Base-by-base conservation (phyloP, 371 early-diverging fungal genomes). In the Catenaria anguillulae region DNA sequence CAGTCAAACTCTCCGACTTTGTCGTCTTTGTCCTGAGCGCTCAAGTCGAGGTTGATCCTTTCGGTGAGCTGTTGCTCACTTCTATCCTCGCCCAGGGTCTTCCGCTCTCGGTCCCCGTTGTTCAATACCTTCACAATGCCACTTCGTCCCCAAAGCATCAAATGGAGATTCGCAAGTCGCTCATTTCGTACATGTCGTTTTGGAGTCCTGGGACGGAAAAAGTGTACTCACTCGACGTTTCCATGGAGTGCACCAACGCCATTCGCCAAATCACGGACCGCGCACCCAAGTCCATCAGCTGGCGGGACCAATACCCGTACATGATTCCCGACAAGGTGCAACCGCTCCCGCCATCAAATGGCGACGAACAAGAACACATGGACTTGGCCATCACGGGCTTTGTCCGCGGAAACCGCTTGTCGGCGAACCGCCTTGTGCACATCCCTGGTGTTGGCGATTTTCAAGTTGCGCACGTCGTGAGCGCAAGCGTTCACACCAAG, bases 291-390 rank as follows among this genome's bases (percentile, higher is more conserved):
- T 73, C 77, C 29, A 69, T 91, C 64, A 73, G 71, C 21, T 95
- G 96, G 95, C 82, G 97, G 61, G 92, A 93, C 63, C 73, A 77
- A 26, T 87, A 88, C 66, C 84, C 92, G 21, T 94, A 94, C 70
- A 68, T 97, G 71, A 63, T 94, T 40, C 87, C 85, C 10, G 92
- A 94, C 21, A 60, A 71, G 15, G 80, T 86, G 3, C 78, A 77
- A 33, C 10, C 29, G 29, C 35, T 15, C 24, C 89, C 84, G 67
- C 80, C 75, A 24, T 68, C 78, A 52, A 64, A 63, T 23, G 56
- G 67, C n/a, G 65, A 68, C 21, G 69, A 75, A 45, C 60, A 65
- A 33, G 43, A 77, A 34, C 61, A 64, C 10, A 92, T 92, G 19
- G 78, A 79, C 0, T 68, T 95, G 64, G 79, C 76, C 37, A 82